These are phyloP conservation scores for Cryptomeria japonica DNA, from an alignment of 75 land plant genomes.

Conservation along the genomic window DNA sequence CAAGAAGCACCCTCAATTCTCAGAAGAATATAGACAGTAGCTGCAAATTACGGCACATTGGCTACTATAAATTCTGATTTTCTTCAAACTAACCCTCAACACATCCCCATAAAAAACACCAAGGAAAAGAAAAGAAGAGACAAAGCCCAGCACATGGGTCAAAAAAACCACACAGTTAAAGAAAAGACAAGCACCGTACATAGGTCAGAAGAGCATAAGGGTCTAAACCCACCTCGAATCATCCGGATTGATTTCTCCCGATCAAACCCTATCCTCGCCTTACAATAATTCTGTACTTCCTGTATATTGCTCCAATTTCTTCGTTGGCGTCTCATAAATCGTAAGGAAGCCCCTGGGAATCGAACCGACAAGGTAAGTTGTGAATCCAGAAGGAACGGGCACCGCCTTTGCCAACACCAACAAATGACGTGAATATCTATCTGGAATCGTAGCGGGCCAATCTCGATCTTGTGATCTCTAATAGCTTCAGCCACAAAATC, in stretches of 20 bases:
- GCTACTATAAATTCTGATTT: background rate
- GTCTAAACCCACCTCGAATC: background rate
- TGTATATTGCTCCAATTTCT: background rate
- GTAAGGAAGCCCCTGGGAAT: background rate
- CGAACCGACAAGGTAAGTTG: background rate
- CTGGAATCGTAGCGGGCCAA: background rate
- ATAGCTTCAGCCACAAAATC: background rate
- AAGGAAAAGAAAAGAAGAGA: background rate
- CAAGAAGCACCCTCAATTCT: background rate
- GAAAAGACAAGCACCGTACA: background rate
- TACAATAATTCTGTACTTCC: background rate
- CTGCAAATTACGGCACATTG: background rate
- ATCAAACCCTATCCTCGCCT: background rate
- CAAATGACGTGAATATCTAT: background rate
- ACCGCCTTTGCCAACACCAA: background rate
- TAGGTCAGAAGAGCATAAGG: background rate
- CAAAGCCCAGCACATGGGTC: background rate
- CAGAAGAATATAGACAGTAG: too few species aligned
- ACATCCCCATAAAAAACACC: background rate
- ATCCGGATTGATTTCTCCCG: background rate
- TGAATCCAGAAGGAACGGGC: background rate
- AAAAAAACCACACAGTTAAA: background rate
- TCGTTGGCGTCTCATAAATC: too few species aligned
- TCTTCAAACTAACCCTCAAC: background rate
- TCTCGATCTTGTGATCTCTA: background rate